These are phyloP conservation scores for Ophiosphaerella narmari DNA, from an alignment of 2,329 filamentous ascomycete genomes.

Conservation along the genomic window DNA sequence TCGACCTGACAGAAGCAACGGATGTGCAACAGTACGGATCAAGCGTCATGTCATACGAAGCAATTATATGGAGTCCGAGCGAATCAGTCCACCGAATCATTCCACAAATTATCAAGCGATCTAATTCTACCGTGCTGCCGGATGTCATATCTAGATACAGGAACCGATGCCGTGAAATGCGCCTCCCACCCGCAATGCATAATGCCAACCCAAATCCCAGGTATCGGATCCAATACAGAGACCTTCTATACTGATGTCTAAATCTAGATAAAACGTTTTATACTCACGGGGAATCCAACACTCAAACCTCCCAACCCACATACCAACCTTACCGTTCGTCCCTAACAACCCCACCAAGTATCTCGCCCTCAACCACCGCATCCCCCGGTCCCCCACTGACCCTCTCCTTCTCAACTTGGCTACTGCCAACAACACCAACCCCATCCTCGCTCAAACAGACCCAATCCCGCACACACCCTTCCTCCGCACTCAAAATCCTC, in stretches of 20 bases:
- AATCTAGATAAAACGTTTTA: too few relatives aligned
- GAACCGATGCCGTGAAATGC: too few relatives aligned
- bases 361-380: constrained; percentile 42
- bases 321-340: neutral
- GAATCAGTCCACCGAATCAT: too few relatives aligned
- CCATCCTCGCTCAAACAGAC: constrained; percentile 26
- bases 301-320: too few relatives aligned
- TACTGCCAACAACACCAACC: neutral
- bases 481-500: constrained; percentile 35
- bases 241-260: neutral
- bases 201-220: neutral
- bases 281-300: too few relatives aligned
- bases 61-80: too few relatives aligned
- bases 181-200: neutral
- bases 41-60: too few relatives aligned
- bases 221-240: neutral
- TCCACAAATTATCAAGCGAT: too few relatives aligned
- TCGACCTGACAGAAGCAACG: too few relatives aligned
- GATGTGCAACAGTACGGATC: too few relatives aligned
- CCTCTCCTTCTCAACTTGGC: constrained; percentile 9
- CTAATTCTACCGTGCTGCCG: too few relatives aligned
- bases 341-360: constrained; percentile 37
- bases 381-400: constrained; percentile 28
- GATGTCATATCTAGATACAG: neutral
- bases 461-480: constrained; percentile 43